Evolutionary conservation across 1,284 basidiomycete genomes (phyloP).

Genomic region (Malassezia sympodialis): DNA sequence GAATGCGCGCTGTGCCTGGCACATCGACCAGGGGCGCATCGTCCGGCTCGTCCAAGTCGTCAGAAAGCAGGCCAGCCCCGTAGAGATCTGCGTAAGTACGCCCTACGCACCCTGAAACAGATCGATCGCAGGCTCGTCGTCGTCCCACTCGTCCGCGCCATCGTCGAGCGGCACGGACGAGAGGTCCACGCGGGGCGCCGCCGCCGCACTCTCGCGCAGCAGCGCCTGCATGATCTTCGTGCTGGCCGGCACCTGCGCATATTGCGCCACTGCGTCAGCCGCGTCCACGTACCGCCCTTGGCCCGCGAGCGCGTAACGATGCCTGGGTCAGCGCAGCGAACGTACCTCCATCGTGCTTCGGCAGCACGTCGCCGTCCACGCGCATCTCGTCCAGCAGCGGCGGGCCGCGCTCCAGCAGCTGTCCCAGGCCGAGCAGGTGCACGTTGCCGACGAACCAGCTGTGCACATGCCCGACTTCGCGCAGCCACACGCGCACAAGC

Average conservation of each 20-base stretch:
- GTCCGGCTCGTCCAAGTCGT: conserved; percentile 1
- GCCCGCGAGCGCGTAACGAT: conserved; percentile 92
- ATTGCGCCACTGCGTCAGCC: conserved; percentile 56
- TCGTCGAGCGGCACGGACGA: not conserved
- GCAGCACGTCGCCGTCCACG: conserved; percentile 85
- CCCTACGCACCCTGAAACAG: not conserved
- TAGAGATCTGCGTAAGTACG: not conserved
- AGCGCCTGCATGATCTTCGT: conserved; percentile 83
- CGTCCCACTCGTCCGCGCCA: conserved; percentile 13
- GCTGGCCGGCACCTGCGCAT: conserved; percentile 72
- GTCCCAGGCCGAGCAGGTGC: conserved; percentile 65
- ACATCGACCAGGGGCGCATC: conserved; percentile 5
- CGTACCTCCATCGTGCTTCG: too few relatives aligned
- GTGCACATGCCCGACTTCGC: conserved; percentile 83
- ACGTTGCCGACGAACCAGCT: conserved; percentile 63
- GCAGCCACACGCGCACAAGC: conserved; percentile 78
- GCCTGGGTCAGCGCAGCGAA: too few relatives aligned
- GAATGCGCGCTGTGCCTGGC: not conserved
- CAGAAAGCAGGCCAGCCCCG: not conserved
- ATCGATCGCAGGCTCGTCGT: not conserved
- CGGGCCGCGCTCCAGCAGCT: conserved; percentile 62
- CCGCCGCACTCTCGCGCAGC: conserved; percentile 56
- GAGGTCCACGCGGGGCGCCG: not conserved
- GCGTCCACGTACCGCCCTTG: conserved; percentile 53
- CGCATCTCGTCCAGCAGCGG: conserved; percentile 59